Base-by-base conservation (phyloP, 257 asterid species). In the Solanum megistacrolobum region DNA sequence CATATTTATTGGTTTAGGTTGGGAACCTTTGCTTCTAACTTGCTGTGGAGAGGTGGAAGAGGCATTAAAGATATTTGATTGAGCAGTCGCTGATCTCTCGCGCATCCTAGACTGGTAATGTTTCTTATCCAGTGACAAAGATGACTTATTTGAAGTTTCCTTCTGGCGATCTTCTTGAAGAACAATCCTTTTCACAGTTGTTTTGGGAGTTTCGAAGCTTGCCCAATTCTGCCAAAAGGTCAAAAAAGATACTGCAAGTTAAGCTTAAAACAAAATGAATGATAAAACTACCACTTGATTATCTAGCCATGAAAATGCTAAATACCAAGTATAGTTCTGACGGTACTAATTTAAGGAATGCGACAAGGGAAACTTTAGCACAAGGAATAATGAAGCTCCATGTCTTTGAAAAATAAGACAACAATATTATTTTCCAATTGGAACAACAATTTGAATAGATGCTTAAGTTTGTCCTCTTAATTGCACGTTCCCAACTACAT, bases 151-250 rank as follows among this genome's bases (percentile, higher is more conserved):
- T 83, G 94, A 86, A 90, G 92, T 90, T 52, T 89, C 90, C 87
- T 92, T 91, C 86, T 89, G 92, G 88, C 23, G 65, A 83, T 95
- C 94, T 88, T 89, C 94, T 88, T 92, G 93, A 87, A 92, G 87
- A 74, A 92, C 90, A 83, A 92, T 91, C 92, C 99, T 93, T 90
- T 93, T 93, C 8, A 97, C 94, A 78, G 98, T 96, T 89, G 98
- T 94, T 91, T 94, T 96, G 18, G 93, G 93, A 90, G 98, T 94
- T 85, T 93, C 94, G 85, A 92, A 90, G 87, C 91, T 88, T 87
- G 93, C 93, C 98, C 95, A 94, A 90, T 92, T 90, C 99, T 97
- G 99, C 94, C 85, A 58, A 81, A 81, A 81, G 41, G 85, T 81
- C 41, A 29, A 48, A 46, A 43, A 81, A 14, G 85, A 81, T 81